phyloP scores from a whole-genome alignment of 495 filamentous ascomycete species.

The Penicillium crystallinum region DNA sequence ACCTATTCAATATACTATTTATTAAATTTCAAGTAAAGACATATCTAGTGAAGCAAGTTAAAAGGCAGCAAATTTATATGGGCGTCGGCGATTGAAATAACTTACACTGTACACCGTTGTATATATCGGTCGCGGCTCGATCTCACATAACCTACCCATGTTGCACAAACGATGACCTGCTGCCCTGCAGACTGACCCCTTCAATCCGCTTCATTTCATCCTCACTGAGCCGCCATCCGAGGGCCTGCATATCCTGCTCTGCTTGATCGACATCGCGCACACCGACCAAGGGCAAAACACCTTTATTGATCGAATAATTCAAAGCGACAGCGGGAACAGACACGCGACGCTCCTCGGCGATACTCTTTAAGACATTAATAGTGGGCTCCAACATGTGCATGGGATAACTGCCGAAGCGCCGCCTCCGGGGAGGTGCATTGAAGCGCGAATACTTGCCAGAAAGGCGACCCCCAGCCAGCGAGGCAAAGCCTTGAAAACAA shows the following conservation, averaged over 20 bases:
- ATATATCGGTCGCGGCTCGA: too few species aligned
- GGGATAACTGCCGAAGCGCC: constrained; percentile 26
- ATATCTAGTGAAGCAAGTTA: background rate
- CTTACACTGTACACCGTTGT: too few species aligned
- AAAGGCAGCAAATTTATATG: too few species aligned
- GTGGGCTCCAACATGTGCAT: constrained; percentile 25
- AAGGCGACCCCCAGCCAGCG: constrained; percentile 19
- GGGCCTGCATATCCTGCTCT: constrained; percentile 21
- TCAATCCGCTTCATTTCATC: constrained; percentile 25
- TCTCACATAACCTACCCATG: constrained; percentile 13
- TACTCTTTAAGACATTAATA: constrained; percentile 21
- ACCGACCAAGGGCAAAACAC: constrained; percentile 18
- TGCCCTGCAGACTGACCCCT: constrained; percentile 18
- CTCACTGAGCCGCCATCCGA: constrained; percentile 17
- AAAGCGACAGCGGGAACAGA: constrained; percentile 33
- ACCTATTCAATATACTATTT: too few species aligned
- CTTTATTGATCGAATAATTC: constrained; percentile 38
- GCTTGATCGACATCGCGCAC: constrained; percentile 20
- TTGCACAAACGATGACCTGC: constrained; percentile 17
- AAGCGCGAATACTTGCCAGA: constrained; percentile 21
- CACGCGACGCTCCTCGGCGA: constrained; percentile 22
- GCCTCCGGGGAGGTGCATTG: constrained; percentile 13
- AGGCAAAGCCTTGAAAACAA: constrained; percentile 25
- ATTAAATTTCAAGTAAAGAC: too few species aligned
- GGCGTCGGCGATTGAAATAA: too few species aligned